Percentiles rank a stretch among this genome's conserved stretches.
These are phyloP conservation scores for Phytophthora chlamydospora DNA, from an alignment of 352 stramenopile species.

Conservation along the genomic window DNA sequence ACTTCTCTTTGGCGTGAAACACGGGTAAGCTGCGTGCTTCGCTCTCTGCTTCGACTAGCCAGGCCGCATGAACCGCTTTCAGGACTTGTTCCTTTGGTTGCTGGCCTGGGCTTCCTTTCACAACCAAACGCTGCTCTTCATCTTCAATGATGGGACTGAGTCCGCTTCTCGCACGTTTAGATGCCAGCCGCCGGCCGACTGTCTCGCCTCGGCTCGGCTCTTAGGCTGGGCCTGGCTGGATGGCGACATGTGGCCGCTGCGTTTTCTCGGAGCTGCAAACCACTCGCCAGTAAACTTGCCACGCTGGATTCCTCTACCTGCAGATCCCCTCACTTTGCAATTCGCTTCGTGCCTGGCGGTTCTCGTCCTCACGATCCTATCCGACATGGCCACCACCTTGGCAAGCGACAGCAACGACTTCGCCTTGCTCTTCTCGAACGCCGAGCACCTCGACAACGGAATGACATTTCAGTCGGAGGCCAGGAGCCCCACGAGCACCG, in stretches of 20 bases:
- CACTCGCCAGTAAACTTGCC: slow-evolving; percentile 21
- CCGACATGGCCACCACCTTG: slow-evolving; percentile 19
- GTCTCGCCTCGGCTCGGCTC: background rate
- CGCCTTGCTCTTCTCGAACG: slow-evolving; percentile 11
- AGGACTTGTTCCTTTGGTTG: slow-evolving; percentile 1
- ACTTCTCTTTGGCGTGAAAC: slow-evolving; percentile 4
- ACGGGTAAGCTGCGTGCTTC: background rate
- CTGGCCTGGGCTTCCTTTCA: background rate
- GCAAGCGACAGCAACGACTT: slow-evolving; percentile 25
- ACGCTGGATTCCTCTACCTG: slow-evolving; percentile 2
- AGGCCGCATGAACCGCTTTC: slow-evolving; percentile 8
- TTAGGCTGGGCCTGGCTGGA: slow-evolving; percentile 13
- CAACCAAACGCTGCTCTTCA: slow-evolving; percentile 28
- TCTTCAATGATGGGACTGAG: slow-evolving; percentile 39
- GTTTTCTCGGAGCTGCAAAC: slow-evolving; percentile 24
- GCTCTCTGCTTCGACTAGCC: slow-evolving; percentile 16
- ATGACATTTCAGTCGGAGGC: background rate
- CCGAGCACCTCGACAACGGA: slow-evolving; percentile 13
- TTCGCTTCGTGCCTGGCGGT: slow-evolving; percentile 16
- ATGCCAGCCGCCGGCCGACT: background rate
- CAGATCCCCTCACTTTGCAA: slow-evolving; percentile 19
- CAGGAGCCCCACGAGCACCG: slow-evolving; percentile 20
- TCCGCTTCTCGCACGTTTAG: background rate
- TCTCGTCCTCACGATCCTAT: background rate
- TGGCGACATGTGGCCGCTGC: slow-evolving; percentile 17